Percentiles rank a stretch among this genome's conserved stretches.
These are phyloP conservation scores for Suillus lakei DNA, from an alignment of 768 basidiomycete species.

Conservation along the genomic window DNA sequence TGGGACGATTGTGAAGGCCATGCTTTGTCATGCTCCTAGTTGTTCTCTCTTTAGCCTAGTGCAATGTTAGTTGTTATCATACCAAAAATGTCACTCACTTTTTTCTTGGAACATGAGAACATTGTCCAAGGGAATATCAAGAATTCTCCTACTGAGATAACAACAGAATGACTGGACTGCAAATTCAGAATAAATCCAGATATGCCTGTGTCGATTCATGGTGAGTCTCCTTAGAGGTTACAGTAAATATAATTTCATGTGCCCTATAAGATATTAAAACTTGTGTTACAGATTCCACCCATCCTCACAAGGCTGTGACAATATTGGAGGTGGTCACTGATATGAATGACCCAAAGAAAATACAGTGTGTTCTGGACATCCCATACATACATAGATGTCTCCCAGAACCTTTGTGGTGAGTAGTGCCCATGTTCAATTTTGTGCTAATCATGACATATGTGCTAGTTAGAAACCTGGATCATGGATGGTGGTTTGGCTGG, in stretches of 20 bases:
- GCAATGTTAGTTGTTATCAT: no score
- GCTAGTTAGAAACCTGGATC: neutral
- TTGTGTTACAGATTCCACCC: neutral
- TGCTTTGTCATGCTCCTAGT: no score
- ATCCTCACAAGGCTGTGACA: neutral
- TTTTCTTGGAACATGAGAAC: no score
- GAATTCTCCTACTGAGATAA: neutral
- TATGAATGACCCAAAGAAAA: neutral
- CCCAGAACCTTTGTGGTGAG: neutral
- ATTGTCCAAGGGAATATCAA: neutral
- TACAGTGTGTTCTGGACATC: neutral
- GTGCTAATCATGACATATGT: neutral
- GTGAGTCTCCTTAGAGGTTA: neutral
- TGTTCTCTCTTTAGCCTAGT: no score
- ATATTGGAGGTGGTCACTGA: neutral
- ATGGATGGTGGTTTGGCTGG: neutral
- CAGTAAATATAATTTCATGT: neutral
- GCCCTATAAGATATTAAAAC: neutral
- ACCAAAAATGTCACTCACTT: no score
- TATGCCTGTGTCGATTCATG: neutral
- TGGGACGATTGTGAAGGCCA: no score
- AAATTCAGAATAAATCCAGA: neutral
- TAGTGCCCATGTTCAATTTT: rapidly evolving
- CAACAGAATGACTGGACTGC: neutral
- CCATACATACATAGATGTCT: neutral